Conservation (phyloP, 2,329 filamentous ascomycete genomes). For the Aspergillus phoenicis region DNA sequence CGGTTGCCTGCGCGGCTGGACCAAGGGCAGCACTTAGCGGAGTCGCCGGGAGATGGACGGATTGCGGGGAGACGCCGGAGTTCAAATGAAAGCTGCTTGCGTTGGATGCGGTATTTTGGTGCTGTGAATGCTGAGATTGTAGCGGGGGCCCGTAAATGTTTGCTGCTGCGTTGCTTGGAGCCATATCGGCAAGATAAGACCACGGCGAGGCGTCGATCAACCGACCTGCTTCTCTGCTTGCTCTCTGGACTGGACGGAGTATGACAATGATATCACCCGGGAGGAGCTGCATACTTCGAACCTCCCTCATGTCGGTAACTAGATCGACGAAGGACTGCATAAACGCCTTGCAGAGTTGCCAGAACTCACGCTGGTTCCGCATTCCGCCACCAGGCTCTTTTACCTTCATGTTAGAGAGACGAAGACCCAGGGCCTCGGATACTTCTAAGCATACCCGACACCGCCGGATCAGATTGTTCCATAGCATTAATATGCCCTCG, state of each 20-base stretch:
- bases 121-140: conserved; percentile 35
- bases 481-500: conserved; percentile 64
- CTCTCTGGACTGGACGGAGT: conserved; percentile 78
- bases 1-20: conserved; percentile 85
- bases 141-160: conserved; percentile 40
- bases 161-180: conserved; percentile 33
- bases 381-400: conserved; percentile 77
- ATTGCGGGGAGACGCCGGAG: conserved; percentile 48
- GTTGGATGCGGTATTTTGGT: conserved; percentile 35
- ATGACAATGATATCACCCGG: conserved; percentile 70
- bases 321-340: conserved; percentile 53
- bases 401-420: conserved; percentile 78
- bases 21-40: conserved; percentile 87
- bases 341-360: conserved; percentile 68
- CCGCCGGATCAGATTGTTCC: conserved; percentile 71
- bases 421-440: conserved; percentile 70
- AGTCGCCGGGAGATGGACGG: conserved; percentile 72
- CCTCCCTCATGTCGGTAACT: conserved; percentile 50
- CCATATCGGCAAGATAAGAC: conserved; percentile 56
- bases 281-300: conserved; percentile 51
- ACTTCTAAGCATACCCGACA: conserved; percentile 71
- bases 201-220: conserved; percentile 69
- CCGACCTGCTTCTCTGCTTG: conserved; percentile 76
- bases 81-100: conserved; percentile 28
- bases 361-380: conserved; percentile 60